phyloP scores from a whole-genome alignment of 306 rosid species.

The Lablab purpureus region DNA sequence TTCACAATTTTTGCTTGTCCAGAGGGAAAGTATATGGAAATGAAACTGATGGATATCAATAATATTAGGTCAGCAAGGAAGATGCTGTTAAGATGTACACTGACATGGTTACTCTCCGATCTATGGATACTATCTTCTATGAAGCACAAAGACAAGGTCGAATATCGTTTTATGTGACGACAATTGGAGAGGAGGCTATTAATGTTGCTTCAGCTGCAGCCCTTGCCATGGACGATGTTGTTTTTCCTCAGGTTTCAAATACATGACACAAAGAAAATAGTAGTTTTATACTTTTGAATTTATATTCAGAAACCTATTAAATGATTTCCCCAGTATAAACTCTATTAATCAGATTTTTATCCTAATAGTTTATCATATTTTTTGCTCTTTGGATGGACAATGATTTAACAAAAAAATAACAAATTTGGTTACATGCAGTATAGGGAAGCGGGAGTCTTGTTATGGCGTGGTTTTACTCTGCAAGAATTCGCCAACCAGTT shows the following conservation, averaged over 20 bases:
- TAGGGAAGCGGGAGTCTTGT: constrained; percentile 81
- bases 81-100: constrained; percentile 75
- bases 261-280: background rate
- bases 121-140: constrained; percentile 89
- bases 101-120: constrained; percentile 83
- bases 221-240: constrained; percentile 65
- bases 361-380: background rate
- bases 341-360: background rate
- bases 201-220: constrained; percentile 94
- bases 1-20: background rate
- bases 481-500: constrained; percentile 93
- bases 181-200: constrained; percentile 87
- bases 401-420: constrained; percentile 20
- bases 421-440: constrained; percentile 63
- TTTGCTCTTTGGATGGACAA: no score
- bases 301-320: constrained; percentile 8
- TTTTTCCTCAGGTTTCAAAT: constrained; percentile 86
- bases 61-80: constrained; percentile 65
- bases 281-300: constrained; percentile 15
- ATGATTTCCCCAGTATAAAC: constrained; percentile 9
- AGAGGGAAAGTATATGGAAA: background rate
- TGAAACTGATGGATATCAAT: constrained; percentile 18
- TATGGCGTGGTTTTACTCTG: constrained; percentile 93
- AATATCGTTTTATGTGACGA: constrained; percentile 80
- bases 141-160: constrained; percentile 98